Percentiles rank a stretch among this genome's conserved stretches.
phyloP scores from a whole-genome alignment of 257 asterid genomes.

The Fraxinus quadrangulata region DNA sequence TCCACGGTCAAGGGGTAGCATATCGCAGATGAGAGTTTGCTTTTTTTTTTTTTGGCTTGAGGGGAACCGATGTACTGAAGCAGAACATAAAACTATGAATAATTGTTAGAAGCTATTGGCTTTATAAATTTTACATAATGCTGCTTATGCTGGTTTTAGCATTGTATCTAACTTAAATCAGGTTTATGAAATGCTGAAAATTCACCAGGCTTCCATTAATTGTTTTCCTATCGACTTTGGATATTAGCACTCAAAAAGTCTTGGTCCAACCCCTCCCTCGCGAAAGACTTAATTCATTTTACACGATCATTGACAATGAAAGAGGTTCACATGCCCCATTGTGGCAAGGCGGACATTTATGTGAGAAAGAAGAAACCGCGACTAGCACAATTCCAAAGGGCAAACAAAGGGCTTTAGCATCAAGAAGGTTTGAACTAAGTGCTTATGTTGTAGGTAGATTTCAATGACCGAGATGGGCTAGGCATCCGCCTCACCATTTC shows the following conservation, averaged over 20 bases:
- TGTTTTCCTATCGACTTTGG: not conserved
- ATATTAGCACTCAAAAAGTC: too few species aligned
- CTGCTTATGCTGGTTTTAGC: slow-evolving; percentile 31
- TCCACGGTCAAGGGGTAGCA: slow-evolving; percentile 88
- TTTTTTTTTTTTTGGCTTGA: not conserved
- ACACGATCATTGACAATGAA: not conserved
- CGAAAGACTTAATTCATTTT: too few species aligned
- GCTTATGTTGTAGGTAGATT: too few species aligned
- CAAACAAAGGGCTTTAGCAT: too few species aligned
- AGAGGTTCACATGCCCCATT: not conserved
- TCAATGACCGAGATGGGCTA: too few species aligned
- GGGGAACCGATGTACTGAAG: slow-evolving; percentile 35
- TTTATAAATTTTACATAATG: not conserved
- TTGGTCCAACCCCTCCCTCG: too few species aligned
- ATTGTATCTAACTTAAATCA: slow-evolving; percentile 6
- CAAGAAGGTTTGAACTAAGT: too few species aligned
- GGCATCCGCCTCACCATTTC: too few species aligned
- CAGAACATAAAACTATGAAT: slow-evolving; percentile 17
- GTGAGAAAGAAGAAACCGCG: not conserved
- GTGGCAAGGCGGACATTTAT: not conserved
- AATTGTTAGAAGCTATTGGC: slow-evolving; percentile 35
- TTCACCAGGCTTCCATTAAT: slow-evolving; percentile 36
- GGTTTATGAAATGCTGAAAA: slow-evolving; percentile 40
- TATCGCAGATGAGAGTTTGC: slow-evolving; percentile 46
- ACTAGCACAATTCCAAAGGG: not conserved